A percentile compares a stretch with the other conserved stretches of the same genome.
Evolutionary conservation across 1,284 basidiomycete species (phyloP).

Genomic region (Farysia itapuensis): DNA sequence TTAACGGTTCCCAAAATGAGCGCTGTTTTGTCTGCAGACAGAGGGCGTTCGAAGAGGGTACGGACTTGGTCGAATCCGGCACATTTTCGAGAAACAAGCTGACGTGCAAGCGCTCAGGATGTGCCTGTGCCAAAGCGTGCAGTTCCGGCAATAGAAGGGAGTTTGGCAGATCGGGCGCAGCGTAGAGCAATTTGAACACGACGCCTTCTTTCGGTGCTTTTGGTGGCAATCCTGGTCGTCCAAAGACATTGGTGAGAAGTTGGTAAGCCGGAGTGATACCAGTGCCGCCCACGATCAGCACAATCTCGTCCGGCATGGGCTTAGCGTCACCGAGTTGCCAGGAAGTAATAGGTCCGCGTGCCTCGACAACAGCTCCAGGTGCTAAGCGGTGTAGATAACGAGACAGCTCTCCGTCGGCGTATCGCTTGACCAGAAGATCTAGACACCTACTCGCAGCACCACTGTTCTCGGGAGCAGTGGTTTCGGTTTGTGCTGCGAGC

Average conservation of each 20-base stretch:
- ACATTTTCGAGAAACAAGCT: constrained; percentile 19
- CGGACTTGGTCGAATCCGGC: background rate
- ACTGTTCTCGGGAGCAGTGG: constrained; percentile 37
- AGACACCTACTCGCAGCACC: constrained; percentile 40
- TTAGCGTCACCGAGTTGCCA: constrained; percentile 10
- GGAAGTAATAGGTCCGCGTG: constrained; percentile 46
- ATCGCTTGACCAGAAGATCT: constrained; percentile 18
- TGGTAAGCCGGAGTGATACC: constrained; percentile 46
- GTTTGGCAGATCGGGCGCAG: constrained; percentile 8
- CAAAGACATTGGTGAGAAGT: constrained; percentile 29
- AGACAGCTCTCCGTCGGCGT: constrained; percentile 43
- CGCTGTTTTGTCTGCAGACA: background rate
- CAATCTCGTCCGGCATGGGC: constrained; percentile 12
- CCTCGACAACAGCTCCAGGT: constrained; percentile 13
- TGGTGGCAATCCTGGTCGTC: background rate
- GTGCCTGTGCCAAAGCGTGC: constrained; percentile 3
- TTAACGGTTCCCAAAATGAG: background rate
- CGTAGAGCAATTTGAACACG: constrained; percentile 37
- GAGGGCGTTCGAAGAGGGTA: background rate
- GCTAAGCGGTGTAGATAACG: constrained; percentile 26
- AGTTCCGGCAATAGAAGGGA: constrained; percentile 33
- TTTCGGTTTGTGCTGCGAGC: background rate
- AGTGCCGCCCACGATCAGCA: constrained; percentile 41
- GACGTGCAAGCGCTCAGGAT: constrained; percentile 14
- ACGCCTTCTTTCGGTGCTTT: background rate